These are phyloP conservation scores for Ophiostoma tasmaniense DNA, from an alignment of 2,329 filamentous ascomycete genomes.

Conservation along the genomic window DNA sequence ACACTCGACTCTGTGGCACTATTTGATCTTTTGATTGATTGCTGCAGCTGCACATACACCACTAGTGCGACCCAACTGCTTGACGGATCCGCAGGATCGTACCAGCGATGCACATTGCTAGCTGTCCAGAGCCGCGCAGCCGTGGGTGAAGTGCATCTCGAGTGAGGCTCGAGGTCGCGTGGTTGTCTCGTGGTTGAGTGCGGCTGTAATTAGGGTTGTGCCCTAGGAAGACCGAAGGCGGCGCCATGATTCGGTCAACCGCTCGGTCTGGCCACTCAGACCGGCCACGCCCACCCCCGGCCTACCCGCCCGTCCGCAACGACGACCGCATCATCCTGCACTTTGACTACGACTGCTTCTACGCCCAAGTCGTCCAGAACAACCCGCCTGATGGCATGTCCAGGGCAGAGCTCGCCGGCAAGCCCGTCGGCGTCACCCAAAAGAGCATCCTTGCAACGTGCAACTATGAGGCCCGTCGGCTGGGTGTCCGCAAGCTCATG, in stretches of 20 bases:
- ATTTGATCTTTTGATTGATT: not conserved
- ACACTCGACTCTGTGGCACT: not conserved
- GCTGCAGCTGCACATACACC: not conserved
- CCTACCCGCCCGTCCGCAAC: slow-evolving; percentile 30
- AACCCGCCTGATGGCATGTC: slow-evolving; percentile 40
- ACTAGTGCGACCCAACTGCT: not conserved
- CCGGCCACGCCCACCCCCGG: too few species aligned
- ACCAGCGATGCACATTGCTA: not conserved
- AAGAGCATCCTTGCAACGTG: slow-evolving; percentile 90
- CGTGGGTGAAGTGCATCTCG: not conserved
- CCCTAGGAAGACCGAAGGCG: not conserved
- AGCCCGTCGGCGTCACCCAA: slow-evolving; percentile 79
- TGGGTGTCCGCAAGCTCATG: slow-evolving; percentile 73
- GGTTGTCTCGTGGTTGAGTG: not conserved
- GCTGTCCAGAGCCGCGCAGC: not conserved
- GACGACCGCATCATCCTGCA: slow-evolving; percentile 68
- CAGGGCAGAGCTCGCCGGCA: slow-evolving; percentile 44
- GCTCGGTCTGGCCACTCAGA: not conserved
- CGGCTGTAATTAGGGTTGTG: too few species aligned
- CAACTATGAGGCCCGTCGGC: slow-evolving; percentile 80
- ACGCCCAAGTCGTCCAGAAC: slow-evolving; percentile 82
- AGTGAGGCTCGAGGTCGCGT: not conserved
- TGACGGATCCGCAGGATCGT: not conserved
- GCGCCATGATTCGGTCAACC: not conserved
- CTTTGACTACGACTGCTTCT: slow-evolving; percentile 90